Evolutionary conservation across 352 stramenopile species (phyloP), one percentile per base, ranked within the genome.

Genomic region (Phytopythium oedochilum): DNA sequence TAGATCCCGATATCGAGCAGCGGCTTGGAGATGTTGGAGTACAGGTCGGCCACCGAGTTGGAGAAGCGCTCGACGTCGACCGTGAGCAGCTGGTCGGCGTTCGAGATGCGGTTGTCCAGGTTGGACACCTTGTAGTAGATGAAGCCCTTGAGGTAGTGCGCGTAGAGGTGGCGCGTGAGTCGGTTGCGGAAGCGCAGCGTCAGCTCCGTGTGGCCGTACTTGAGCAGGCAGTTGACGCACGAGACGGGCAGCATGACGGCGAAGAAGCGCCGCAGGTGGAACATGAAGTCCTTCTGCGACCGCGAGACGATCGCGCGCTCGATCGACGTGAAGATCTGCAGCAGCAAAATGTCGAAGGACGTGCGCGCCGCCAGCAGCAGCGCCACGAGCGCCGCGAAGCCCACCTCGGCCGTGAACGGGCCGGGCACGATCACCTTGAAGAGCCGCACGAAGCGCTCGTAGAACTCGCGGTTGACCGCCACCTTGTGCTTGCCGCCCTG

Each of bases 81-180:
- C 10, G 86, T 93, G 10, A 96, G 71, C 17, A 92, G 58, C 58
- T 97, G 87, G 59, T 97, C 88, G 5, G 86, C 81, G 61, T 97
- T 94, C 11, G 80, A 75, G 47, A 97, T 88, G 45, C 87, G 84
- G 53, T 84, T 88, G 66, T 96, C 88, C 38, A 96, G 59, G 61
- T 97, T 96, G 7, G 88, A 89, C 42, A 96, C 83, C 49, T 93
- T 92, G 75, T 96, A 97, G 70, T 92, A 96, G 46, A 88, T 86
- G 53, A 96, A 96, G 2, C 82, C 82, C 57, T 89, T 82, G 54
- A 96, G 68, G 63, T 96, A 97, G 38, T 92, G 79, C 29, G 59
- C 68, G 71, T 96, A 93, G 26, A 97, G 58, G 54, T 94, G 71
- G 51, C 60, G 70, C 4, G 87, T 96, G 12, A 97, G 71, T 15